Base-by-base conservation (phyloP, 345 rosid genomes). In the Corymbia maculata region DNA sequence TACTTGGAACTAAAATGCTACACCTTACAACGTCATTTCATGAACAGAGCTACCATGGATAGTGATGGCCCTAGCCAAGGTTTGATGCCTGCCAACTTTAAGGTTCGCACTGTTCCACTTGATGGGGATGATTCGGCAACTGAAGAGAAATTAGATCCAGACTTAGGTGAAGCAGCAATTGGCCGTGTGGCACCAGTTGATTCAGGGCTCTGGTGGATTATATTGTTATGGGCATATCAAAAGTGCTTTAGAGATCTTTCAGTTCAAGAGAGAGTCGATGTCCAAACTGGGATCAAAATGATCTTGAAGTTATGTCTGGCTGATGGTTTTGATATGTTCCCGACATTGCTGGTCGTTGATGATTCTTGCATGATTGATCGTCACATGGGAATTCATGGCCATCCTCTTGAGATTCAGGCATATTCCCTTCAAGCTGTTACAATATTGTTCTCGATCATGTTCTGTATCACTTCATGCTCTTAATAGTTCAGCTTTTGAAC, bases 301-400 rank as follows among this genome's bases (percentile, higher is more conserved):
- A 95, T 96, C 87, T 88, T 96, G 85, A 96, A 92, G 93, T 92
- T 97, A 6, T 97, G 98, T 91, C 96, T 97, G 85, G 98, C 98
- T 88, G 98, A 97, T 94, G 97, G 98, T 89, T 97, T 96, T 82
- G 98, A 97, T 87, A 97, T 96, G 99, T 96, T 95, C 75, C 98
- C 98, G 32, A 96, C 99, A 88, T 85, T 97, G 42, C 42, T 36
- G 42, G 42, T 96, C 68, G 96, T 98, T 7, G 99, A 96, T 94
- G 98, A 98, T 36, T 96, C 99, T 79, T 97, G 99, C 94, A 97
- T 97, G 99, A 96, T 97, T 90, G 99, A 96, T 89, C 96, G 99
- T 64, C 94, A 97, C 55, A 97, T 97, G 98, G 98, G 98, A 88
- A 97, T 96, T 92, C 97, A 95, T 91, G 99, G 99, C 82, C 97